These are phyloP conservation scores for Alternaria dauci DNA, from an alignment of 2,329 filamentous ascomycete genomes.

Conservation along the genomic window DNA sequence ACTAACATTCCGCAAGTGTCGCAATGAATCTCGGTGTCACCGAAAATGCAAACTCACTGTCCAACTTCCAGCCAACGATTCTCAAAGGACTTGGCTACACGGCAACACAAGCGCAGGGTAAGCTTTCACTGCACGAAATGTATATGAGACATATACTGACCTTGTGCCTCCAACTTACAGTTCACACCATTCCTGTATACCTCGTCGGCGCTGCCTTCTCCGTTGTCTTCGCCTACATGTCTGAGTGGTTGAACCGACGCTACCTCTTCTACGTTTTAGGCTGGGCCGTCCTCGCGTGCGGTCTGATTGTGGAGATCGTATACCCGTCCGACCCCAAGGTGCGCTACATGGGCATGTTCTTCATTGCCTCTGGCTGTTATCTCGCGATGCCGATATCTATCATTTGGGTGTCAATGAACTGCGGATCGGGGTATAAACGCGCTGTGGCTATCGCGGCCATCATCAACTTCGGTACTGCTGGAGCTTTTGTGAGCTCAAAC, in stretches of 20 bases:
- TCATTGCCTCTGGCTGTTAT: slow-evolving; percentile 63
- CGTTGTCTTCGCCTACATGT: slow-evolving; percentile 40
- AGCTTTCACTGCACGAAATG: no score
- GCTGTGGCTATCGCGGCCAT: slow-evolving; percentile 32
- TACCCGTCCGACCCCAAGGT: slow-evolving; percentile 52
- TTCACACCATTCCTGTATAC: slow-evolving; percentile 49
- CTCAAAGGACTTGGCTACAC: slow-evolving; percentile 48
- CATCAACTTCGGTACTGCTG: slow-evolving; percentile 59
- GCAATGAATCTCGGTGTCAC: slow-evolving; percentile 41
- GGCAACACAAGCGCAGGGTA: slow-evolving; percentile 39
- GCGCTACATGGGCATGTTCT: slow-evolving; percentile 62
- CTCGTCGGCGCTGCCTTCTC: slow-evolving; percentile 41
- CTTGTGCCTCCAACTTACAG: not conserved
- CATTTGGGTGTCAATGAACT: slow-evolving; percentile 65
- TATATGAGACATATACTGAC: no score
- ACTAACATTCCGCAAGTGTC: slow-evolving; percentile 20
- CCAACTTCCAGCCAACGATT: slow-evolving; percentile 49
- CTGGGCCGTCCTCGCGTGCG: slow-evolving; percentile 53
- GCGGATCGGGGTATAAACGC: slow-evolving; percentile 39
- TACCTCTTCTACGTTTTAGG: slow-evolving; percentile 45
- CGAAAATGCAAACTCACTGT: slow-evolving; percentile 44
- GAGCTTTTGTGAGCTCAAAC: slow-evolving; percentile 62
- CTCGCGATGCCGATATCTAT: slow-evolving; percentile 65
- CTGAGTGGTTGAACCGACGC: slow-evolving; percentile 37
- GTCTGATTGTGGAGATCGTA: slow-evolving; percentile 60